phyloP scores from a whole-genome alignment of 129 eudicot genomes.

The Flaveria trinervia region DNA sequence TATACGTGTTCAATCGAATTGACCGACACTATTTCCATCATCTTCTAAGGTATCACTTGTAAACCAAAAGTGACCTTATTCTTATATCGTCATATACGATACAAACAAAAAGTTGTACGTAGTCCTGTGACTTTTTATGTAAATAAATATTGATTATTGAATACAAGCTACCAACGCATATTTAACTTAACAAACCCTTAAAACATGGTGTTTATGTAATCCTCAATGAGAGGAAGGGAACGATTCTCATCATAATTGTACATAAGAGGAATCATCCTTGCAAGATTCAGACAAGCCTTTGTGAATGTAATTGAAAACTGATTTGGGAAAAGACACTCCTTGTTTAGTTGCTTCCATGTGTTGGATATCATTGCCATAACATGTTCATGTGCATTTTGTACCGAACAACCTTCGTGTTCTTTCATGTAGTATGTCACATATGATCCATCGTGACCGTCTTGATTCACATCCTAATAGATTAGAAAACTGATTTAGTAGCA shows the following conservation, averaged over 20 bases:
- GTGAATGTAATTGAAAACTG: constrained; percentile 37
- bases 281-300: constrained; percentile 47
- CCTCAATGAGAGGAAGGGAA: constrained; percentile 45
- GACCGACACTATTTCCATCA: background rate
- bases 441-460: constrained; percentile 66
- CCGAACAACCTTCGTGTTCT: constrained; percentile 44
- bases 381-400: constrained; percentile 37
- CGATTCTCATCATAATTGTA: constrained; percentile 55
- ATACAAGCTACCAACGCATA: background rate
- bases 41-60: background rate
- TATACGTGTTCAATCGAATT: background rate
- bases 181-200: constrained; percentile 1
- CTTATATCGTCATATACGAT: background rate
- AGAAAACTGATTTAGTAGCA: background rate
- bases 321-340: constrained; percentile 38
- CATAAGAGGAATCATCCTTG: constrained; percentile 65
- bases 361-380: constrained; percentile 40
- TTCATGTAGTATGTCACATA: constrained; percentile 50
- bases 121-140: too few relatives aligned
- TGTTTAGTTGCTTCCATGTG: constrained; percentile 57
- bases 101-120: background rate
- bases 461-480: constrained; percentile 55
- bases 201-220: constrained; percentile 41
- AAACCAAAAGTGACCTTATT: background rate
- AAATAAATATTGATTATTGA: background rate